Base-by-base conservation (phyloP, 2,329 filamentous ascomycete species). In the Paecilomyces sp. region DNA sequence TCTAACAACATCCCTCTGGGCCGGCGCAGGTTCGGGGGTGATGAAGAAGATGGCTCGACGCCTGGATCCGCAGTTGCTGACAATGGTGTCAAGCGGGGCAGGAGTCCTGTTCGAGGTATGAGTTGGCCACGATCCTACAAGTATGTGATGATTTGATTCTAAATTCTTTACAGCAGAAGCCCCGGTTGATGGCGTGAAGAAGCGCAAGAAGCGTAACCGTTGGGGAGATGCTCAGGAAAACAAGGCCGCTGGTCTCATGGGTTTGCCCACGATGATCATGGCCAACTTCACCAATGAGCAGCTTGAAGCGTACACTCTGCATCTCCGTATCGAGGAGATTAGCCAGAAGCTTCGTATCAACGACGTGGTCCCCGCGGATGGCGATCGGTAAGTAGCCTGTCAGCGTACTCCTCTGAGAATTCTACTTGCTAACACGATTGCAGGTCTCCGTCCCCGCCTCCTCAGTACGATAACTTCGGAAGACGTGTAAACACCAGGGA, bases 281-380 rank as follows among this genome's bases (percentile, higher is more conserved):
- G 92, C 92, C 64, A 92, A 93, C 78, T 99, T 99, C 92, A 99
- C 94, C 59, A 93, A 89, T 73, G 94, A 99, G 78, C 94, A 99
- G 82, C 86, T 97, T 58, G 94, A 99, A 75, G 94, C 94, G 22
- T 99, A 99, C 75, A 94, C 92, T 24, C 82, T 97, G 67, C 93
- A 99, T 79, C 81, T 99, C 71, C 91, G 94, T 71, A 97, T 99
- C 72, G 93, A 99, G 77, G 94, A 99, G 78, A 99, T 99, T 71
- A 97, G 92, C 74, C 93, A 99, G 80, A 99, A 99, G 84, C 86
- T 99, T 67, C 89, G 93, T 72, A 99, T 99, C 77, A 95, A 97
- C 80, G 94, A 99, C 82, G 94, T 99, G 58, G 94, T 99, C 63
- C 94, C 94, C 61, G 91, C 91, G 68, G 94, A 97, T 79, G 92